These are phyloP conservation scores for Alternaria alternata DNA, from an alignment of 2,329 filamentous ascomycete genomes.

Conservation along the genomic window DNA sequence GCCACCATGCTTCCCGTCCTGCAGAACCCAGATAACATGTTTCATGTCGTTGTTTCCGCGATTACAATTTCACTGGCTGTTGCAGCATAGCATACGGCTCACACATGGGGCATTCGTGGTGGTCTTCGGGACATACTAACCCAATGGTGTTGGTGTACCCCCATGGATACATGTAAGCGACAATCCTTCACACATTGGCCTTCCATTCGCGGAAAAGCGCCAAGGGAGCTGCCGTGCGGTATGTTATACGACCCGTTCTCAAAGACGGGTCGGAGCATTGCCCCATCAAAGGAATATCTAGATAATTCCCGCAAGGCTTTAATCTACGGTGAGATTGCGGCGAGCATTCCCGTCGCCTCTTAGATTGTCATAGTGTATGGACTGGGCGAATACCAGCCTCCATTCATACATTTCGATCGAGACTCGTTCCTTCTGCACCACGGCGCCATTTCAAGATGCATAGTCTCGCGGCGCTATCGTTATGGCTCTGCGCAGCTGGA, in stretches of 20 bases:
- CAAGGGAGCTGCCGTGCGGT: not conserved
- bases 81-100: not conserved
- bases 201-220: not conserved
- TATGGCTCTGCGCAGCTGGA: not conserved
- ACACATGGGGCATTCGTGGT: not conserved
- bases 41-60: not conserved
- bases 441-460: not conserved
- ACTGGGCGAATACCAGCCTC: not conserved
- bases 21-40: not conserved
- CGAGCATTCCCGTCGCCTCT: not conserved
- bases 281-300: not conserved
- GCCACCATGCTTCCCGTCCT: not conserved
- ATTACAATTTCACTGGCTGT: not conserved
- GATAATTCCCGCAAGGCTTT: not conserved
- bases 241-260: not conserved
- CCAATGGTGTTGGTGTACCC: not conserved
- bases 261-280: not conserved
- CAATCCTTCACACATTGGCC: not conserved
- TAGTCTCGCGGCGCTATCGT: not conserved
- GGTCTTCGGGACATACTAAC: constrained; percentile 8
- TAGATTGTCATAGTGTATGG: no score
- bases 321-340: not conserved
- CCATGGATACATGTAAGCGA: constrained; percentile 4
- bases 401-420: not conserved
- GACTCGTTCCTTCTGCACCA: not conserved